These are phyloP conservation scores for Boletus edulis DNA, from an alignment of 768 basidiomycete genomes.

Conservation along the genomic window DNA sequence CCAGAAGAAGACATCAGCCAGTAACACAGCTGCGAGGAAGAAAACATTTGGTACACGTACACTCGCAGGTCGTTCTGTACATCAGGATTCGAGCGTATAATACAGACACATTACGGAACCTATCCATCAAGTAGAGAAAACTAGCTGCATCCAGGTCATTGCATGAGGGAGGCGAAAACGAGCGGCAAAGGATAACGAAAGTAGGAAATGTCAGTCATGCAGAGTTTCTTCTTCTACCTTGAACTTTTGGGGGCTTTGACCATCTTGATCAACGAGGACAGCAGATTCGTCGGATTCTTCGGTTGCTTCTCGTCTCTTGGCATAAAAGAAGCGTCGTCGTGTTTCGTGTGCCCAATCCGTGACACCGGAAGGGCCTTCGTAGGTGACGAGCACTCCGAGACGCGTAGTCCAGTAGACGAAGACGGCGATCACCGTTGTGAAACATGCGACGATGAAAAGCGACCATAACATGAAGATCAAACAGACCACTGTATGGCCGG, in stretches of 20 bases:
- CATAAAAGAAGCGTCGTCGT: constrained; percentile 17
- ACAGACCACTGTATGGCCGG: constrained; percentile 28
- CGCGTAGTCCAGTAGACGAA: constrained; percentile 33
- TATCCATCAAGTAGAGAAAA: neutral
- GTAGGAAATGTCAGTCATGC: neutral
- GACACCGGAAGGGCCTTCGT: constrained; percentile 32
- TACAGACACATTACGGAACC: constrained; percentile 13
- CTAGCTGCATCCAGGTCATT: neutral
- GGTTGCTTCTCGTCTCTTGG: constrained; percentile 14
- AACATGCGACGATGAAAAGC: constrained; percentile 32
- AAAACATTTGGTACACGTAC: neutral
- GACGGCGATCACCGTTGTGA: constrained; percentile 31
- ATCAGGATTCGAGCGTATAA: constrained; percentile 5
- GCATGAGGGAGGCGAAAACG: neutral
- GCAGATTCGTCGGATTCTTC: constrained; percentile 27
- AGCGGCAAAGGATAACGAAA: neutral
- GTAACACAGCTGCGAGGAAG: neutral
- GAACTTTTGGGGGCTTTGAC: constrained; percentile 15
- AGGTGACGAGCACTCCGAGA: constrained; percentile 34
- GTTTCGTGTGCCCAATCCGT: constrained; percentile 32
- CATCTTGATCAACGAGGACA: constrained; percentile 22
- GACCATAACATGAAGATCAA: constrained; percentile 33
- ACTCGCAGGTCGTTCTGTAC: constrained; percentile 4
- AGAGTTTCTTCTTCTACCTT: constrained; percentile 21
- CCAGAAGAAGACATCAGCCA: too few relatives aligned